These are phyloP conservation scores for Podospora bellae-mahoneyi DNA, from an alignment of 495 filamentous ascomycete species.

Conservation along the genomic window DNA sequence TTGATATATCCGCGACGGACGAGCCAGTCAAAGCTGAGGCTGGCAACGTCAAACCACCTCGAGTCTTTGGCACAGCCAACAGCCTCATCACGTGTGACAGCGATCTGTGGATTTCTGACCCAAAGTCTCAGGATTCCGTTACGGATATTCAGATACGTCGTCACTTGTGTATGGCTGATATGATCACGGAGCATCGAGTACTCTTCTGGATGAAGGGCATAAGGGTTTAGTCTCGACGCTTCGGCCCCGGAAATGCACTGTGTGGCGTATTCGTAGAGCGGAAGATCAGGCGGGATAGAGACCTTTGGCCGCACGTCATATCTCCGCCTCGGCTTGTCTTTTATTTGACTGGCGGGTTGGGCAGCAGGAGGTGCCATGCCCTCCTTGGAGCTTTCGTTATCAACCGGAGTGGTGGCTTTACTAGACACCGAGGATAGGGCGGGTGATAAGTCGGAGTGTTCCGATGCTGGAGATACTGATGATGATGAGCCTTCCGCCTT, in stretches of 20 bases:
- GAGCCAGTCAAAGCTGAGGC: conserved; percentile 89
- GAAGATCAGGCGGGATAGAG: conserved; percentile 74
- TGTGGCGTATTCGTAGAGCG: conserved; percentile 71
- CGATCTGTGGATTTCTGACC: conserved; percentile 83
- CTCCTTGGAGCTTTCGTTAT: conserved; percentile 42
- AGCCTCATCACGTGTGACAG: conserved; percentile 83
- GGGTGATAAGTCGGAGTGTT: conserved; percentile 46
- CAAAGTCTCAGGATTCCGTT: conserved; percentile 93
- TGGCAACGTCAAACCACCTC: conserved; percentile 87
- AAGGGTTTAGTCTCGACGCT: conserved; percentile 84
- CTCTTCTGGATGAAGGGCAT: conserved; percentile 81
- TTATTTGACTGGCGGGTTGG: conserved; percentile 7
- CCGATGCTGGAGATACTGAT: conserved; percentile 28
- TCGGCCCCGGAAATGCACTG: conserved; percentile 87
- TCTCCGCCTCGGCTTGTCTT: conserved; percentile 30
- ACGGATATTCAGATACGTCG: conserved; percentile 93
- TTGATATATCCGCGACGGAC: conserved; percentile 92
- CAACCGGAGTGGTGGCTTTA: conserved; percentile 55
- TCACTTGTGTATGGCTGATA: conserved; percentile 84
- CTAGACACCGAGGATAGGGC: conserved; percentile 47
- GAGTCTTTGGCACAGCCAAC: conserved; percentile 86
- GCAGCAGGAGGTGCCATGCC: conserved; percentile 1
- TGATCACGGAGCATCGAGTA: conserved; percentile 73
- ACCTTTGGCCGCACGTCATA: conserved; percentile 65
- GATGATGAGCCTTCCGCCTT: conserved; percentile 9